phyloP scores from a whole-genome alignment of 2,329 filamentous ascomycete genomes.

The Anthostomella pinea region DNA sequence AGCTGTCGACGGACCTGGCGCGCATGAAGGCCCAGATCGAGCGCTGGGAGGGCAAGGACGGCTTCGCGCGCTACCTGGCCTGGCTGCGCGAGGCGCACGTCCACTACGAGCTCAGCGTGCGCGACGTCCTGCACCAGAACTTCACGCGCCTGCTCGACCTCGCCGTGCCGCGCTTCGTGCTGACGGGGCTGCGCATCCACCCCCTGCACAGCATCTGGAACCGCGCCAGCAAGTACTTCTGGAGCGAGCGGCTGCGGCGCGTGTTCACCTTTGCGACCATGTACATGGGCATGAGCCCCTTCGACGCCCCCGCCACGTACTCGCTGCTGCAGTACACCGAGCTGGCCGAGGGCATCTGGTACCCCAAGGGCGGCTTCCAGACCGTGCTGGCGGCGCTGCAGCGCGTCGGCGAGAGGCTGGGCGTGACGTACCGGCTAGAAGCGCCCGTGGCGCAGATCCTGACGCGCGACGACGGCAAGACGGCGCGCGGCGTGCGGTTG shows the following conservation, averaged over 20 bases:
- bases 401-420: constrained; percentile 57
- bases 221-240: constrained; percentile 65
- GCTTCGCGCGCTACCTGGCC: constrained; percentile 65
- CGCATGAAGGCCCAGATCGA: constrained; percentile 70
- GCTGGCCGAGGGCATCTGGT: constrained; percentile 73
- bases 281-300: constrained; percentile 81
- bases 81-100: constrained; percentile 66
- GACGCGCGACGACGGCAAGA: constrained; percentile 48
- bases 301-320: constrained; percentile 73
- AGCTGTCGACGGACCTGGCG: constrained; percentile 65
- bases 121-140: constrained; percentile 64
- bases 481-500: constrained; percentile 58
- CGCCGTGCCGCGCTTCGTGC: constrained; percentile 55
- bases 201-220: constrained; percentile 70
- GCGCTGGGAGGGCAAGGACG: constrained; percentile 68
- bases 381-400: constrained; percentile 62
- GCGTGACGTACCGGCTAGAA: constrained; percentile 61
- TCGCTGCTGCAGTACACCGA: constrained; percentile 73
- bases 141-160: constrained; percentile 61
- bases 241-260: constrained; percentile 63
- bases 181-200: constrained; percentile 59
- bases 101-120: constrained; percentile 67
- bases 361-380: constrained; percentile 69
- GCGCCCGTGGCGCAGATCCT: constrained; percentile 56
- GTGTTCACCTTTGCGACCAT: constrained; percentile 78